Evolutionary conservation across 352 stramenopile genomes (phyloP), one percentile per base, ranked within the genome.

Genomic region (Elongisporangium senticosum): DNA sequence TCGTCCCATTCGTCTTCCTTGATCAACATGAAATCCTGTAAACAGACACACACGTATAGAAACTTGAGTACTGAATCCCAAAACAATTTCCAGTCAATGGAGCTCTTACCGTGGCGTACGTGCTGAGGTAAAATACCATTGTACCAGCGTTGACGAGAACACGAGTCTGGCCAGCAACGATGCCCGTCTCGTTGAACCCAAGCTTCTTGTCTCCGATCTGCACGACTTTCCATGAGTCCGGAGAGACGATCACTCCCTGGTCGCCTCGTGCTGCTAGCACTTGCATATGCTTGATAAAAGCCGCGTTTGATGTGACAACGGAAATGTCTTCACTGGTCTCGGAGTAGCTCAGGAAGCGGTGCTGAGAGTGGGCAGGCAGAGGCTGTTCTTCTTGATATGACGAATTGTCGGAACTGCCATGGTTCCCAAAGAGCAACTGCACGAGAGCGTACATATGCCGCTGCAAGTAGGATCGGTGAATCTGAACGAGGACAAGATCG

Each of bases 71-170:
- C n/a, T 28, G 23, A 22, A 57, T 26, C 19, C 6, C 19, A 58
- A 4, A n/a, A 53, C 52, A 49, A 13, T 37, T 11, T 6, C 7
- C 26, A 13, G 6, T 37, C 3, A 11, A 48, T 4, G 40, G 56
- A 23, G 49, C 10, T 53, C 64, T n/a, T 64, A 83, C 71, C 37
- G 74, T 86, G n/a, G 78, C 69, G 60, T 84, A 88, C 10, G 78
- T 88, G 52, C 78, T 88, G 24, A 88, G 64, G 56, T 86, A 88
- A 64, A 88, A 86, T 10, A 88, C 74, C 52, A 77, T 85, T 5
- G 75, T 86, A 3, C 75, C 78, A 3, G 78, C 71, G 24, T 75
- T 77, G 20, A 83, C 62, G 24, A 88, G 59, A 24, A 86, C 76
- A 21, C 72, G 63, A n/a, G 78, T 86, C 58, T 87, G 78, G n/a